Conservation (phyloP, 140 eudicot species). For the Flaveria floridana region DNA sequence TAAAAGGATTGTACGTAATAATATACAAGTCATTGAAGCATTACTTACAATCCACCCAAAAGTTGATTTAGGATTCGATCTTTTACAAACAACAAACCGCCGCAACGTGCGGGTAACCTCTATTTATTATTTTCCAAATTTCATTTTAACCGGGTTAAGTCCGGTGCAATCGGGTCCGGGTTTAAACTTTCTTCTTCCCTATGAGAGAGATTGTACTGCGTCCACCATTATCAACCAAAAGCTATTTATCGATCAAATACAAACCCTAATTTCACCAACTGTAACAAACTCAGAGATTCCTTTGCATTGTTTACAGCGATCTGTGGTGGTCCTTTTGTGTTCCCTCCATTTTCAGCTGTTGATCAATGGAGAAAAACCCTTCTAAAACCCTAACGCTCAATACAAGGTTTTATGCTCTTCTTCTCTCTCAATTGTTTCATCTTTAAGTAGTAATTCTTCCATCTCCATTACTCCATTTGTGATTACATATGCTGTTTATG, state of each 20-base stretch:
- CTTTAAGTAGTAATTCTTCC: neutral
- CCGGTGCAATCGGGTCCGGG: no score
- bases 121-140: no score
- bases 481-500: neutral
- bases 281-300: neutral
- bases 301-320: slow-evolving; percentile 19
- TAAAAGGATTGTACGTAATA: no score
- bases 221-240: no score
- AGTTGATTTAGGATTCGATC: no score
- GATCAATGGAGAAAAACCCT: slow-evolving; percentile 24
- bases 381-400: slow-evolving; percentile 16
- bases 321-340: neutral
- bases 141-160: no score
- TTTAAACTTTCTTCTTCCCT: no score
- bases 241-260: neutral
- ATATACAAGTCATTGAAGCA: no score
- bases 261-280: slow-evolving; percentile 17
- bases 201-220: no score
- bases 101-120: no score
- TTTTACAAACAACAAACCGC: no score
- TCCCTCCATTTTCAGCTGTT: slow-evolving; percentile 9
- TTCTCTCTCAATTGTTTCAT: neutral
- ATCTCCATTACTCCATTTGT: neutral
- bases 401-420: slow-evolving; percentile 15
- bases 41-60: no score